phyloP scores from a whole-genome alignment of 768 basidiomycete species.

The Tulasnella sp. region DNA sequence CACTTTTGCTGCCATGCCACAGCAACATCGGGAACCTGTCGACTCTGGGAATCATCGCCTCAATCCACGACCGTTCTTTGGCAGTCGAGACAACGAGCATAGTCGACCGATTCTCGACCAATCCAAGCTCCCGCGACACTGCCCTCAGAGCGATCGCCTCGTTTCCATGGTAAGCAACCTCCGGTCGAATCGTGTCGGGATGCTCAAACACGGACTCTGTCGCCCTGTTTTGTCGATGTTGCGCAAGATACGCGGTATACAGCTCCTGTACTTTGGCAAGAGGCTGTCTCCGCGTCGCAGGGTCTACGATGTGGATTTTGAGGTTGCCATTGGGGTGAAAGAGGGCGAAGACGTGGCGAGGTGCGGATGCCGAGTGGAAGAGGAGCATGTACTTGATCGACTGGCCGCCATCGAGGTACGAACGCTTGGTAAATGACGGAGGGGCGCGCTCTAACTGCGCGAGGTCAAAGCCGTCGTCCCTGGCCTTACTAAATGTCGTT shows the following conservation, averaged over 20 bases:
- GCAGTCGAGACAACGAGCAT: constrained; percentile 74
- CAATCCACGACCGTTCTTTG: constrained; percentile 76
- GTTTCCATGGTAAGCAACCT: constrained; percentile 61
- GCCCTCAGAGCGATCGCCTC: constrained; percentile 73
- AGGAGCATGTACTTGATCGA: constrained; percentile 71
- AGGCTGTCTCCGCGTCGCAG: constrained; percentile 72
- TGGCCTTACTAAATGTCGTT: constrained; percentile 69
- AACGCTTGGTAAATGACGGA: constrained; percentile 43
- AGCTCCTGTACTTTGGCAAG: constrained; percentile 63
- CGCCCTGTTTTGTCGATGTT: constrained; percentile 34
- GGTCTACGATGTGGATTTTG: constrained; percentile 82
- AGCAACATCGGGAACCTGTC: constrained; percentile 76
- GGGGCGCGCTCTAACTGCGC: constrained; percentile 58
- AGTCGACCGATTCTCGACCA: constrained; percentile 50
- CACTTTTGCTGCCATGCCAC: constrained; percentile 50
- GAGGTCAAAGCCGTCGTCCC: constrained; percentile 72
- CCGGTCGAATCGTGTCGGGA: constrained; percentile 33
- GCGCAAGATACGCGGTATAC: constrained; percentile 51
- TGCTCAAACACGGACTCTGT: constrained; percentile 46
- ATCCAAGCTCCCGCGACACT: constrained; percentile 72
- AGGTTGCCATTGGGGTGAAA: constrained; percentile 62
- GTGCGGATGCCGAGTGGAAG: constrained; percentile 57
- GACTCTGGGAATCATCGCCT: constrained; percentile 54
- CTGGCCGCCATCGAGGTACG: constrained; percentile 63
- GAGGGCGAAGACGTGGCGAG: constrained; percentile 77